These are phyloP conservation scores for Aspergillus aculeatus DNA, from an alignment of 2,329 filamentous ascomycete genomes.

Conservation along the genomic window DNA sequence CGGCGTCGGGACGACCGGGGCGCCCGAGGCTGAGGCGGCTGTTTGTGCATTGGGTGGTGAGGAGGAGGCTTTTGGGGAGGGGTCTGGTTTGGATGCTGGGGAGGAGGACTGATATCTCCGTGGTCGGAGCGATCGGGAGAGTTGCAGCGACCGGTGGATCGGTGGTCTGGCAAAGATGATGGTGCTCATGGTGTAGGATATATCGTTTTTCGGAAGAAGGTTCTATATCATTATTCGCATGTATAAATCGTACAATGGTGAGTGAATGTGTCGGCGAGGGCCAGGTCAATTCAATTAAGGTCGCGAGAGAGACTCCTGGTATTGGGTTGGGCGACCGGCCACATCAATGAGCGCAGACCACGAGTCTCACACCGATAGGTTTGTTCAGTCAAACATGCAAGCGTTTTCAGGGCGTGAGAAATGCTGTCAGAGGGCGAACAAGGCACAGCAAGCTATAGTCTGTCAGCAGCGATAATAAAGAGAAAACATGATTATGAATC, in stretches of 20 bases:
- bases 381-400: background rate
- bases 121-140: constrained; percentile 10
- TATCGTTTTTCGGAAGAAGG: background rate
- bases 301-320: background rate
- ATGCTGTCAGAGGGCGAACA: background rate
- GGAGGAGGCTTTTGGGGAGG: constrained; percentile 3
- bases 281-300: background rate
- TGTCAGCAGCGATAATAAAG: background rate
- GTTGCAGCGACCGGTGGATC: constrained; percentile 6
- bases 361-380: background rate
- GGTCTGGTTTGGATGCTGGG: constrained; percentile 8
- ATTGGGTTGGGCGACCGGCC: background rate
- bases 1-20: constrained; percentile 19
- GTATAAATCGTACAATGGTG: background rate
- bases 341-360: background rate
- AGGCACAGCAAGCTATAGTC: background rate
- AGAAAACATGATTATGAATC: background rate
- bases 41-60: constrained; percentile 17
- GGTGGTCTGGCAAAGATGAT: constrained; percentile 15
- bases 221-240: background rate
- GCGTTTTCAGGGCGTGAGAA: background rate
- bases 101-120: constrained; percentile 17
- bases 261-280: background rate
- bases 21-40: constrained; percentile 16
- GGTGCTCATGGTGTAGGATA: constrained; percentile 13